Percentiles rank a stretch among this genome's conserved stretches.
Conservation (phyloP, 2,329 filamentous ascomycete species). For the Calonectria hongkongensis region DNA sequence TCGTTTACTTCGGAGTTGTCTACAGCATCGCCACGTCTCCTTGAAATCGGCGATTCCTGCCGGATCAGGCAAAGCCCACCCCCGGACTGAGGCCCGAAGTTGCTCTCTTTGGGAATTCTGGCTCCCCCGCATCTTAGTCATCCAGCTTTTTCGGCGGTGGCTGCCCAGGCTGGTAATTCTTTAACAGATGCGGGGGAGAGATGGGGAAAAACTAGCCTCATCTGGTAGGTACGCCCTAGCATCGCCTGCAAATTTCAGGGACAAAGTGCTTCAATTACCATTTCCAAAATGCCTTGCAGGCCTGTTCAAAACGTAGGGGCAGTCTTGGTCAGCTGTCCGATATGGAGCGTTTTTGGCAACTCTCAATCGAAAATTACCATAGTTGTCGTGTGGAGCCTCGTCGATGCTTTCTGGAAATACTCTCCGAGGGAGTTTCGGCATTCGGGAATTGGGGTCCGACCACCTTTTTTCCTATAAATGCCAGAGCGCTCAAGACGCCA, state of each 20-base stretch:
- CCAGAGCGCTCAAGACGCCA: neutral
- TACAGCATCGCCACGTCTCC: neutral
- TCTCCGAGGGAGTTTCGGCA: neutral
- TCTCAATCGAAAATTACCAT: neutral
- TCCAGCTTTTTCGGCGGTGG: neutral
- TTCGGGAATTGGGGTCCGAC: constrained; percentile 3
- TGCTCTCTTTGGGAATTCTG: neutral
- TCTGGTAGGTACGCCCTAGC: constrained; percentile 29
- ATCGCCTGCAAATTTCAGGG: neutral
- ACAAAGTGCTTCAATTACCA: constrained; percentile 7
- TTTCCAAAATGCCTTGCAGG: neutral
- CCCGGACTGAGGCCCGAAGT: neutral
- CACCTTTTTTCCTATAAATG: neutral
- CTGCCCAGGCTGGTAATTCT: constrained; percentile 12
- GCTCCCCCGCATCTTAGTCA: constrained; percentile 5
- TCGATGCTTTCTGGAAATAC: constrained; percentile 15
- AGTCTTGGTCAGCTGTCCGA: constrained; percentile 6
- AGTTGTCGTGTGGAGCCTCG: neutral
- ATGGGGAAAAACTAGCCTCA: constrained; percentile 22
- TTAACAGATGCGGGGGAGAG: constrained; percentile 1
- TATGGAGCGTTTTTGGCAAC: neutral
- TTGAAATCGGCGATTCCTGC: constrained; percentile 23
- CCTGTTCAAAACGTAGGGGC: neutral
- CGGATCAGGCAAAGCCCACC: neutral
- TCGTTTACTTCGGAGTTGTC: neutral